These are phyloP conservation scores for Talaromyces sp. DNA, from an alignment of 2,329 filamentous ascomycete species.

Conservation along the genomic window DNA sequence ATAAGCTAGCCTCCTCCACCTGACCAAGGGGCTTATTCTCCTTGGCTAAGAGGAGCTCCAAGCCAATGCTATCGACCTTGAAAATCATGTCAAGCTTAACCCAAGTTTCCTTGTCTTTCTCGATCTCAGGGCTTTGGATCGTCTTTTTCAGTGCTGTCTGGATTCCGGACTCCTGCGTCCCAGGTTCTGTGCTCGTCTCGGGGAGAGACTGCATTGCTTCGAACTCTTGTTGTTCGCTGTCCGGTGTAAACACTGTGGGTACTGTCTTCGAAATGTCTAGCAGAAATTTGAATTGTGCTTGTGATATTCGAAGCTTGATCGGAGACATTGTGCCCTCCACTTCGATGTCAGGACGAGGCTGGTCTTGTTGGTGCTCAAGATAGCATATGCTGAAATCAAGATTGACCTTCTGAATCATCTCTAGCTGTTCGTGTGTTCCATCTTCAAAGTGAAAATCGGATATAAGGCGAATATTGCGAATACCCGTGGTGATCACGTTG, in stretches of 20 bases:
- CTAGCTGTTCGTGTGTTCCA: conserved; percentile 72
- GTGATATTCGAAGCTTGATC: conserved; percentile 82
- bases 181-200: conserved; percentile 44
- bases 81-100: conserved; percentile 92
- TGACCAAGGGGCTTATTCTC: conserved; percentile 74
- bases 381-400: conserved; percentile 89
- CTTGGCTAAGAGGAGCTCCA: conserved; percentile 77
- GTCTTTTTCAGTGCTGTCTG: conserved; percentile 33
- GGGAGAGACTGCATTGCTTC: conserved; percentile 72
- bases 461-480: conserved; percentile 85
- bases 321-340: conserved; percentile 90
- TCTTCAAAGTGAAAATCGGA: conserved; percentile 80
- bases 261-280: conserved; percentile 83
- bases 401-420: conserved; percentile 96
- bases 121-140: conserved; percentile 65
- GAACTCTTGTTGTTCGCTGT: conserved; percentile 64
- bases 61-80: conserved; percentile 76
- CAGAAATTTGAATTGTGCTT: conserved; percentile 84
- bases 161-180: conserved; percentile 33
- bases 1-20: conserved; percentile 73
- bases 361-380: conserved; percentile 72
- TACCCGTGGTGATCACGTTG: conserved; percentile 85
- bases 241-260: conserved; percentile 77
- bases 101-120: conserved; percentile 67
- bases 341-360: conserved; percentile 82